Evolutionary conservation across 306 rosid species (phyloP).

Genomic region (Herpetospermum pedunculosum): DNA sequence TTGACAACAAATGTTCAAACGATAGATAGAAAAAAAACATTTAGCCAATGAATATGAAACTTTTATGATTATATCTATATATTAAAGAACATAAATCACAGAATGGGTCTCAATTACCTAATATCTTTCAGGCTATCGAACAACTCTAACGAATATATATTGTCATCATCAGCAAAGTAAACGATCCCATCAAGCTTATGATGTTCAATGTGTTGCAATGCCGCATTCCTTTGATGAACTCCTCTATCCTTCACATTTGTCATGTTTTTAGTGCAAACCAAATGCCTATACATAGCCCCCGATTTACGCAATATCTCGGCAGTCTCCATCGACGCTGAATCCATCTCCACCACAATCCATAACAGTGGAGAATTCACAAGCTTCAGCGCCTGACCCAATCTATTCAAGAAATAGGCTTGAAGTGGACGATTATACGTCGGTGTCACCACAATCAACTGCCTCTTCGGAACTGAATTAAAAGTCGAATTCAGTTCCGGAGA

Average conservation of each 20-base stretch:
- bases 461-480: conserved; percentile 42
- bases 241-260: conserved; percentile 77
- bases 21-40: conserved; percentile 1
- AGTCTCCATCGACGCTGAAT: conserved; percentile 75
- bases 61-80: background rate
- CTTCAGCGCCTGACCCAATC: conserved; percentile 68
- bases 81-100: background rate
- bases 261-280: conserved; percentile 55
- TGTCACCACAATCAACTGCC: conserved; percentile 75
- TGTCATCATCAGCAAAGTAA: conserved; percentile 90
- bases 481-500: background rate
- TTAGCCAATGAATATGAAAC: background rate
- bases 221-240: conserved; percentile 82
- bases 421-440: conserved; percentile 63
- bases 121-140: conserved; percentile 67
- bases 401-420: conserved; percentile 68
- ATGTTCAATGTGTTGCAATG: conserved; percentile 85
- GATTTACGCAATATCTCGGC: conserved; percentile 87
- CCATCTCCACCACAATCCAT: conserved; percentile 89
- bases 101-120: conserved; percentile 28
- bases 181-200: conserved; percentile 86
- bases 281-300: conserved; percentile 83
- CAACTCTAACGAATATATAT: conserved; percentile 68
- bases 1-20: background rate
- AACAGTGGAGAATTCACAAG: conserved; percentile 70